Conservation (phyloP, 164 flowering plant species). For the Vitis labrusca region DNA sequence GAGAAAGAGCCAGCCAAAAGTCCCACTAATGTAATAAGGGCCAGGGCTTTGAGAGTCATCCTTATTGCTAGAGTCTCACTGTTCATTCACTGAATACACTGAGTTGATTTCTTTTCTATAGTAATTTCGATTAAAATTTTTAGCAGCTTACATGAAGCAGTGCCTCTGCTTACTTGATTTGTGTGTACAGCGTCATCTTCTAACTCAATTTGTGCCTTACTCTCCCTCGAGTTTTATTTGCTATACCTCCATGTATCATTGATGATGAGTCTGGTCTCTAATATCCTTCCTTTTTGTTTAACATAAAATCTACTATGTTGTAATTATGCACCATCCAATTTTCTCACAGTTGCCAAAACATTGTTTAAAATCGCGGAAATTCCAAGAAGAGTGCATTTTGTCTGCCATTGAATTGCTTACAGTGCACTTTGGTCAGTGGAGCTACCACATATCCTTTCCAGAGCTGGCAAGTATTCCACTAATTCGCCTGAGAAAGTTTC, state of each 20-base stretch:
- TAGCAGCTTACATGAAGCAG: not conserved
- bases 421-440: conserved; percentile 85
- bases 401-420: conserved; percentile 71
- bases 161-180: not conserved
- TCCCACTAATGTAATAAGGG: too few species aligned
- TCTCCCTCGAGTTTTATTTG: not conserved
- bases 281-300: not conserved
- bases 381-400: conserved; percentile 62
- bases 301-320: not conserved
- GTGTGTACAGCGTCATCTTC: not conserved
- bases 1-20: too few species aligned
- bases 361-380: conserved; percentile 64
- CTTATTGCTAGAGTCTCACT: not conserved
- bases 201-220: not conserved
- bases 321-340: conserved; percentile 3
- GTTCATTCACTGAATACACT: not conserved
- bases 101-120: not conserved
- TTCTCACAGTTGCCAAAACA: conserved; percentile 76
- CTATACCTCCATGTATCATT: not conserved
- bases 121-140: not conserved
- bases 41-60: too few species aligned
- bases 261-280: not conserved
- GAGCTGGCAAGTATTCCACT: conserved; percentile 88
- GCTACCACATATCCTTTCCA: conserved; percentile 92
- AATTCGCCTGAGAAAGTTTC: conserved; percentile 59